A percentile compares a stretch with the other conserved stretches of the same genome.
Conservation (phyloP, 225 moss, liverwort and hornwort species). For the Physcomitrium patens region DNA sequence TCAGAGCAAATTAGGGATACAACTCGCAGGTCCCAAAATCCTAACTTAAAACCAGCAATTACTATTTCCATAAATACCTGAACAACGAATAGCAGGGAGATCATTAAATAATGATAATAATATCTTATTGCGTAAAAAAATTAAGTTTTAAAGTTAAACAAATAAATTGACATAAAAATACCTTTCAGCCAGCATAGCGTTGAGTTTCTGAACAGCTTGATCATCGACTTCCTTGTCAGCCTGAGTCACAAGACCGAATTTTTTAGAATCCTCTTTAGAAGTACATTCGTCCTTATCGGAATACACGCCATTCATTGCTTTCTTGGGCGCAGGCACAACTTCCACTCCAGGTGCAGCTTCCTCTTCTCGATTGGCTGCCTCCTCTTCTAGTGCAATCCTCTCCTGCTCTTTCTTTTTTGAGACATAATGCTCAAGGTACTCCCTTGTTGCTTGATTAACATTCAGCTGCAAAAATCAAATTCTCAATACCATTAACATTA, state of each 20-base stretch:
- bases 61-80: background rate
- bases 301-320: constrained; percentile 46
- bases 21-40: constrained; percentile 12
- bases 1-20: constrained; percentile 13
- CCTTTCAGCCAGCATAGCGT: constrained; percentile 87
- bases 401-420: constrained; percentile 90
- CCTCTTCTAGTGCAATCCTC: constrained; percentile 75
- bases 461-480: constrained; percentile 42
- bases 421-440: constrained; percentile 91
- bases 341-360: constrained; percentile 95
- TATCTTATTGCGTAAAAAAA: no score
- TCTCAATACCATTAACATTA: background rate
- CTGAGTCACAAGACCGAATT: constrained; percentile 85
- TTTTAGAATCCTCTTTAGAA: constrained; percentile 76
- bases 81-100: background rate
- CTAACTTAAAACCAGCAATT: constrained; percentile 18
- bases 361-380: constrained; percentile 74
- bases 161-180: constrained; percentile 24
- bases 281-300: constrained; percentile 49
- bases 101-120: no score
- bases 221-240: constrained; percentile 82
- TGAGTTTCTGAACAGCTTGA: constrained; percentile 70
- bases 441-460: constrained; percentile 65
- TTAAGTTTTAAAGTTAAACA: background rate
- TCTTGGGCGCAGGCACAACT: constrained; percentile 65